Percentiles rank a stretch among this genome's conserved stretches.
Conservation (phyloP, 2,329 filamentous ascomycete genomes). For the Lecanicillium sp. region DNA sequence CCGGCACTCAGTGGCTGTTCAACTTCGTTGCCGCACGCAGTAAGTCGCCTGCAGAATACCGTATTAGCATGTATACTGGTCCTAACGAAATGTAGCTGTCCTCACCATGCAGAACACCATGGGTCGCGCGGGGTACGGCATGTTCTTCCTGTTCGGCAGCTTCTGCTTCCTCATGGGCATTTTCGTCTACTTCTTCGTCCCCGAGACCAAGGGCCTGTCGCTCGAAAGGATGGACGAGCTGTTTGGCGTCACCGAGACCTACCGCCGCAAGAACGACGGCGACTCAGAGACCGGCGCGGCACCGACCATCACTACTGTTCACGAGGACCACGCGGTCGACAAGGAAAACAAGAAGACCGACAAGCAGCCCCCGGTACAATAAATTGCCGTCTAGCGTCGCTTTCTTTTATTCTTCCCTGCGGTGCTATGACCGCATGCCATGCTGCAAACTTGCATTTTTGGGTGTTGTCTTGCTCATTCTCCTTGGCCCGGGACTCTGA, state of each 20-base stretch:
- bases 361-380: background rate
- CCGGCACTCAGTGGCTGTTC: slow-evolving; percentile 67
- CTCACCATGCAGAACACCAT: slow-evolving; percentile 59
- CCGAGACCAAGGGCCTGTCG: slow-evolving; percentile 62
- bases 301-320: background rate
- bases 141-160: slow-evolving; percentile 62
- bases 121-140: slow-evolving; percentile 42
- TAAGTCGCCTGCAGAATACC: slow-evolving; percentile 19
- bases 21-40: slow-evolving; percentile 65
- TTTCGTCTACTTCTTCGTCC: slow-evolving; percentile 62
- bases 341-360: background rate
- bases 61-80: background rate
- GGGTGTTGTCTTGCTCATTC: too few relatives aligned
- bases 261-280: slow-evolving; percentile 25
- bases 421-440: background rate
- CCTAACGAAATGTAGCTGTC: slow-evolving; percentile 34
- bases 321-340: slow-evolving; percentile 3
- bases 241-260: slow-evolving; percentile 51
- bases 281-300: slow-evolving; percentile 23
- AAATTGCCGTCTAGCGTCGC: background rate
- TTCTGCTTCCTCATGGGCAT: slow-evolving; percentile 61
- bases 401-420: background rate
- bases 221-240: slow-evolving; percentile 63
- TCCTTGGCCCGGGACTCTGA: too few relatives aligned
- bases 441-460: too few relatives aligned